Evolutionary conservation across 192 early-diverging fungal genomes (phyloP), one percentile per base, ranked within the genome.

Genomic region (Rhizophagus prolifer): DNA sequence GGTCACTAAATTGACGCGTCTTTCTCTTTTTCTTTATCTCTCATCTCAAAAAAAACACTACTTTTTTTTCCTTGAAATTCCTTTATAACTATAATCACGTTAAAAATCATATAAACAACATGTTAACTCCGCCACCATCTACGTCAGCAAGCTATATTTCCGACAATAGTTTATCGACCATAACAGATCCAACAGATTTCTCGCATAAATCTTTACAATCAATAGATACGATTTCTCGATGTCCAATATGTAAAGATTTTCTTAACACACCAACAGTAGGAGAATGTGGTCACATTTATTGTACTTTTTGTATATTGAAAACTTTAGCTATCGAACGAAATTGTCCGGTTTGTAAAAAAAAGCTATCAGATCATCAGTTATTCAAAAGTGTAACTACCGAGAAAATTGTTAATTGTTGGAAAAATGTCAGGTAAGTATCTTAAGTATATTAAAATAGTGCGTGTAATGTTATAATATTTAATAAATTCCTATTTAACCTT

Each of bases 321-420:
- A n/a, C 31, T 67, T 67, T 67, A 10, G 31, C 28, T 38, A 67
- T 41, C 6, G 65, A 67, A 9, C 65, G 36, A 44, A 36, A 41
- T 67, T 67, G 65, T 38, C 36, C 65, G 14, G n/a, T 67, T 41
- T 67, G 65, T 38, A 30, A 36, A 21, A 23, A 10, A 10, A 67
- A 41, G 13, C n/a, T 44, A 44, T 67, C 65, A 7, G 65, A 67
- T 41, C n/a, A 30, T 21, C 65, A 67, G 1, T 44, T 67, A 38
- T 38, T 67, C 38, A 67, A 44, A 67, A 41, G 65, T 67, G 1
- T n/a, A n/a, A n/a, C n/a, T 34, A 67, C 34, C 3, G 65, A 67
- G n/a, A 38, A 67, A n/a, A 34, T 67, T 67, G 65, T 67, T 38
- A 19, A 67, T n/a, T 16, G 31, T n/a, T 67, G 65, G 65, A n/a